Conservation (phyloP, 2,329 filamentous ascomycete species). For the Fusarium pininemorale region DNA sequence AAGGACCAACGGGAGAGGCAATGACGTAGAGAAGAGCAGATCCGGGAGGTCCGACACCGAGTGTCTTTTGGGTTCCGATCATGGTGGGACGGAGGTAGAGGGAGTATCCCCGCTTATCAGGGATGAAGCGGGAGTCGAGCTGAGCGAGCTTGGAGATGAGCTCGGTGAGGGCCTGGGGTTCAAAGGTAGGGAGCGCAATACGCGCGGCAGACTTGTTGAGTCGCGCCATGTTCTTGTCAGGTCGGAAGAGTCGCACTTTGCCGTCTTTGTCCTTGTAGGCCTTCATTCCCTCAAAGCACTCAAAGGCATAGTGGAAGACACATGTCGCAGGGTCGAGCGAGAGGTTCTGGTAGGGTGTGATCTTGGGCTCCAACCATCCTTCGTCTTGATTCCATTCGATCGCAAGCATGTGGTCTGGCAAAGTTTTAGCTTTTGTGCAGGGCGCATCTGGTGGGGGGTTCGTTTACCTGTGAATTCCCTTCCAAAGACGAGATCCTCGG, state of each 20-base stretch:
- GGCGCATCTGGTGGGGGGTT: not conserved
- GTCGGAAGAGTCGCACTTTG: slow-evolving; percentile 86
- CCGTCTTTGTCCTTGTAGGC: slow-evolving; percentile 90
- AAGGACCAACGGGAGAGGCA: slow-evolving; percentile 94
- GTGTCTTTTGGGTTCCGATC: slow-evolving; percentile 94
- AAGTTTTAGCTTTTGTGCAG: slow-evolving; percentile 21
- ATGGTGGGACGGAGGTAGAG: slow-evolving; percentile 95
- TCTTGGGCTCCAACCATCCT: slow-evolving; percentile 85
- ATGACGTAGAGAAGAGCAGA: slow-evolving; percentile 95
- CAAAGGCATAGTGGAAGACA: slow-evolving; percentile 98
- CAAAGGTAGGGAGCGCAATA: slow-evolving; percentile 92
- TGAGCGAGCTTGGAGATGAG: slow-evolving; percentile 83
- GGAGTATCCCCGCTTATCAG: slow-evolving; percentile 85
- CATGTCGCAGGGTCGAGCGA: slow-evolving; percentile 95
- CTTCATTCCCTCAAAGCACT: slow-evolving; percentile 99
- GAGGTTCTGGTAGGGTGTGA: slow-evolving; percentile 95
- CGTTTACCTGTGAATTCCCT: slow-evolving; percentile 83
- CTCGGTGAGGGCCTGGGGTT: slow-evolving; percentile 76
- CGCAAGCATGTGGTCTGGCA: slow-evolving; percentile 91
- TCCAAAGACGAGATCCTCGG: slow-evolving; percentile 89
- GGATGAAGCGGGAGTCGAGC: slow-evolving; percentile 90
- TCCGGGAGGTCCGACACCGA: slow-evolving; percentile 91
- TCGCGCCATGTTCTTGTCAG: slow-evolving; percentile 94
- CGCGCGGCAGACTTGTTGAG: slow-evolving; percentile 91
- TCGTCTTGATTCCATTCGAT: slow-evolving; percentile 89